These are phyloP conservation scores for Fusarium torulosum DNA, from an alignment of 2,329 filamentous ascomycete genomes.

Conservation along the genomic window DNA sequence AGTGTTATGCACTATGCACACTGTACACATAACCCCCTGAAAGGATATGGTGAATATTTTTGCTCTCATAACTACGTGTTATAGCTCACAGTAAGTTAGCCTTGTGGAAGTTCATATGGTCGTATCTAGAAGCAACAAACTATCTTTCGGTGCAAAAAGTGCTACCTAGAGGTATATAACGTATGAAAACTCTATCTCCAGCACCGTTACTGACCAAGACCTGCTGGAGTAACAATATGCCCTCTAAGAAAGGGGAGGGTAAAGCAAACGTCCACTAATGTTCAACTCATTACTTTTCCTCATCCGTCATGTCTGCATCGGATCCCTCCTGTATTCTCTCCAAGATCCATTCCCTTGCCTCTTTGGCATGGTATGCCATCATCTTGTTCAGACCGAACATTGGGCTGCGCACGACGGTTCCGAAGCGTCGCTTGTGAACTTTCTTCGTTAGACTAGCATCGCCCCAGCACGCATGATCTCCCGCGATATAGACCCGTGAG, in stretches of 20 bases:
- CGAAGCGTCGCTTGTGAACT: slow-evolving; percentile 71
- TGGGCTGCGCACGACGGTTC: slow-evolving; percentile 66
- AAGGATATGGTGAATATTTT: no score
- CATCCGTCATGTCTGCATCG: slow-evolving; percentile 63
- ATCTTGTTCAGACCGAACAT: slow-evolving; percentile 64
- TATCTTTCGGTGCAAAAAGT: neutral
- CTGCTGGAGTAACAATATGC: neutral
- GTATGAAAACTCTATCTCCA: slow-evolving; percentile 5
- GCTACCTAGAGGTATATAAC: slow-evolving; percentile 15
- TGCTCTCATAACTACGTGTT: no score
- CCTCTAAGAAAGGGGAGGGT: neutral
- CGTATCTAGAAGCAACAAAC: neutral
- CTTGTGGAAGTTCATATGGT: neutral
- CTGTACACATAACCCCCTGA: neutral
- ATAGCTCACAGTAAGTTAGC: no score
- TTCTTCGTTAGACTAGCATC: slow-evolving; percentile 71
- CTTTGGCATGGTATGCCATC: slow-evolving; percentile 67
- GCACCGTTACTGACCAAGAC: slow-evolving; percentile 3
- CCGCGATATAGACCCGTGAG: slow-evolving; percentile 82
- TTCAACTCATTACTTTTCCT: slow-evolving; percentile 55
- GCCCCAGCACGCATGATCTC: slow-evolving; percentile 81
- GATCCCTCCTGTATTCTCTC: slow-evolving; percentile 53
- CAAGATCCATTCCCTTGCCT: slow-evolving; percentile 66
- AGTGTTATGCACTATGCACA: slow-evolving; percentile 6
- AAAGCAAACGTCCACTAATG: neutral